A percentile compares a stretch with the other conserved stretches of the same genome.
These are phyloP conservation scores for Cladosporium sp. DNA, from an alignment of 2,329 filamentous ascomycete genomes.

Conservation along the genomic window DNA sequence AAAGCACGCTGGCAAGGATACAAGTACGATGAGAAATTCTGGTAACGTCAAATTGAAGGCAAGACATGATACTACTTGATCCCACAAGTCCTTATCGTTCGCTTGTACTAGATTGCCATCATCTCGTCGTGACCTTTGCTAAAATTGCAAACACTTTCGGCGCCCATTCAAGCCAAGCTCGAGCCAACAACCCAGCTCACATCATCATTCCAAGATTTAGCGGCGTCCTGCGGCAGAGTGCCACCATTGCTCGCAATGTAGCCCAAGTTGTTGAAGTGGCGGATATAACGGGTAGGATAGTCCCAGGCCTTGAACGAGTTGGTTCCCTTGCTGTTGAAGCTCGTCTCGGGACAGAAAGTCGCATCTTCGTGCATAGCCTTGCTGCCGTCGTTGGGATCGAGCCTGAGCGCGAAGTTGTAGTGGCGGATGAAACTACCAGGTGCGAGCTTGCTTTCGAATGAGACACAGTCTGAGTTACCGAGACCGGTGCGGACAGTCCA, in stretches of 20 bases:
- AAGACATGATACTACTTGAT: background rate
- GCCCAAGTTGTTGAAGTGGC: slow-evolving; percentile 52
- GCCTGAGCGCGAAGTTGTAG: slow-evolving; percentile 51
- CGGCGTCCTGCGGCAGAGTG: slow-evolving; percentile 55
- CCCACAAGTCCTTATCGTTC: background rate
- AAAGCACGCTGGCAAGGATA: too few species aligned
- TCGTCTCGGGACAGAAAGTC: slow-evolving; percentile 60
- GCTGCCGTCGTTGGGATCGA: slow-evolving; percentile 54
- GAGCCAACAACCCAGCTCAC: slow-evolving; percentile 52
- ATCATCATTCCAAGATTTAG: slow-evolving; percentile 54
- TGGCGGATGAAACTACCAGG: slow-evolving; percentile 62
- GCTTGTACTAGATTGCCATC: background rate
- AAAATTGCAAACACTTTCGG: background rate
- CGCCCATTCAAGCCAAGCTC: slow-evolving; percentile 44
- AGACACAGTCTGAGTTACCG: slow-evolving; percentile 58
- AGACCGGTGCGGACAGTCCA: slow-evolving; percentile 58
- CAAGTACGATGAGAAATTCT: background rate
- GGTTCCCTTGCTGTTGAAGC: slow-evolving; percentile 51
- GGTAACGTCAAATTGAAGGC: background rate
- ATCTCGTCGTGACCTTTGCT: too few species aligned
- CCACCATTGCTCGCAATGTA: slow-evolving; percentile 58
- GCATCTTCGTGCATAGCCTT: slow-evolving; percentile 62
- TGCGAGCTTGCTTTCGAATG: slow-evolving; percentile 61
- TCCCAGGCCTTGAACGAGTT: slow-evolving; percentile 58
- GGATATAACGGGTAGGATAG: slow-evolving; percentile 60